A percentile compares a stretch with the other conserved stretches of the same genome.
Evolutionary conservation across 2,329 filamentous ascomycete species (phyloP).

Genomic region (Colletotrichum liriopes): DNA sequence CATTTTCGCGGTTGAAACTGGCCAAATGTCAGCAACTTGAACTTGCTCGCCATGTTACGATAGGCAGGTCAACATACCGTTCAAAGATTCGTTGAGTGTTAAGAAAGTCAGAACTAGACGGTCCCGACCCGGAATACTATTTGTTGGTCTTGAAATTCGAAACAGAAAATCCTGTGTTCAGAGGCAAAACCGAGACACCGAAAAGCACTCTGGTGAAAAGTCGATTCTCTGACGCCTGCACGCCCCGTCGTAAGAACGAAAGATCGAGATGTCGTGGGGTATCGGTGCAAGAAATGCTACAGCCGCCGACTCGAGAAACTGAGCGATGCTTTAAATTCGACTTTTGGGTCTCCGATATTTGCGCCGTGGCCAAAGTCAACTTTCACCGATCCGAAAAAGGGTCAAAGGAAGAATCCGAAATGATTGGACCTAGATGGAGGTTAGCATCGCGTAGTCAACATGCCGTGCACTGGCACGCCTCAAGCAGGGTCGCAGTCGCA

Average conservation of each 20-base stretch:
- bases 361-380: slow-evolving; percentile 38
- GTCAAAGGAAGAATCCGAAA: slow-evolving; percentile 41
- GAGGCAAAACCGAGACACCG: slow-evolving; percentile 56
- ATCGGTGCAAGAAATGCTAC: slow-evolving; percentile 42
- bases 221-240: slow-evolving; percentile 58
- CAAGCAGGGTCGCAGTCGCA: slow-evolving; percentile 14
- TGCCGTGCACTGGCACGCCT: not conserved
- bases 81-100: slow-evolving; percentile 6
- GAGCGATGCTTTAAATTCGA: slow-evolving; percentile 44
- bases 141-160: slow-evolving; percentile 51
- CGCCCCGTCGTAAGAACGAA: slow-evolving; percentile 52
- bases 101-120: slow-evolving; percentile 11
- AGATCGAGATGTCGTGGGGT: slow-evolving; percentile 39
- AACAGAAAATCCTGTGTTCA: slow-evolving; percentile 52
- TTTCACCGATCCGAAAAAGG: slow-evolving; percentile 53
- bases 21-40: not conserved
- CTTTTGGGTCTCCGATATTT: slow-evolving; percentile 42
- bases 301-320: slow-evolving; percentile 42
- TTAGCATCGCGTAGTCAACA: slow-evolving; percentile 14
- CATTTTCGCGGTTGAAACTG: slow-evolving; percentile 46
- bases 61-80: slow-evolving; percentile 6
- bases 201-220: slow-evolving; percentile 54
- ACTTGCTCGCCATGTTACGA: too few species aligned
- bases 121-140: slow-evolving; percentile 6
- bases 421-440: slow-evolving; percentile 23